Base-by-base conservation (phyloP, 257 asterid genomes). In the Solanum sitiens region DNA sequence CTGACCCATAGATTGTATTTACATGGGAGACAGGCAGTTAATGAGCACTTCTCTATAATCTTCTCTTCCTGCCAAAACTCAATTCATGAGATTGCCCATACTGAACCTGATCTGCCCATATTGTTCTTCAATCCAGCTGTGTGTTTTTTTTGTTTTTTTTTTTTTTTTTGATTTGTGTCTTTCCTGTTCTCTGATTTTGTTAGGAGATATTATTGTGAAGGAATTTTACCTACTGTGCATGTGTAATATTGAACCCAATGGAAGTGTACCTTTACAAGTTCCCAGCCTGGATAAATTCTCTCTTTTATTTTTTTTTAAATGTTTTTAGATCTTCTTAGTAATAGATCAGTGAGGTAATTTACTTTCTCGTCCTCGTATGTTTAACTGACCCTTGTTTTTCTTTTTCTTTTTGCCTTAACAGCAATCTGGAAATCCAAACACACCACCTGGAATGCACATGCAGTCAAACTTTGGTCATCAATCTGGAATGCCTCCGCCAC, bases 401-500 rank as follows among this genome's bases (percentile, higher is more conserved):
- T 56, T 15, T 42, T 44, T 77, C 0, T 42, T 7, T 82, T 37
- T 67, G 85, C 30, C 67, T 3, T 83, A 67, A 53, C 65, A 87
- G 90, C 98, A 96, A 95, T 67, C 98, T 76, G 99, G 99, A 89
- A 95, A 95, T 90, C 94, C 96, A 37, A 93, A 92, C 86, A 90
- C 93, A 71, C 92, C 94, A 50, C 92, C 94, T n/a, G 94, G 93
- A 87, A 94, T 85, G 87, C 90, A 90, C 89, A 32, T 94, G 95
- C 94, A 88, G 23, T 88, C 95, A 23, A 93, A 88, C 90, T 97
- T 88, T 85, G 92, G 91, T 83, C 89, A 88, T 85, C 95, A 90
- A 65, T 92, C 98, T 2, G 99, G 98, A 86, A 92, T 95, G 91
- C 96, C 93, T 87, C 99, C 98, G 8, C 96, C 98, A 3, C 93